Conservation (phyloP, 1,284 basidiomycete genomes). For the Ceratorhiza oryzae-sativae region DNA sequence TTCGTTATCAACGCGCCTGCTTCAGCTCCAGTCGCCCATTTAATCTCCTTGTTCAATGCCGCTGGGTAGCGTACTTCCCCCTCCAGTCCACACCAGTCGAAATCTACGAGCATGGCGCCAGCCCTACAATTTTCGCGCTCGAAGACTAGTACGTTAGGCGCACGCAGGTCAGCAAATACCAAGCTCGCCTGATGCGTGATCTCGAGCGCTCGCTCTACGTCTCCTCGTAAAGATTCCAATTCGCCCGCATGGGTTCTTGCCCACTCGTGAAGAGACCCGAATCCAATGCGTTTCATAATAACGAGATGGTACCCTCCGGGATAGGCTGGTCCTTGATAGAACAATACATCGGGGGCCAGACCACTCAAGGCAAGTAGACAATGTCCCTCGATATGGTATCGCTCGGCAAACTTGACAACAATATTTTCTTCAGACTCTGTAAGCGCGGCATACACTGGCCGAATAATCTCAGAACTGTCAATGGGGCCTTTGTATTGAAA, state of each 20-base stretch:
- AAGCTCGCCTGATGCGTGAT: slow-evolving; percentile 7
- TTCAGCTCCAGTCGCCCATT: neutral
- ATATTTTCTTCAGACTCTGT: slow-evolving; percentile 16
- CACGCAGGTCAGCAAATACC: slow-evolving; percentile 35
- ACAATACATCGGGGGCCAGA: slow-evolving; percentile 45
- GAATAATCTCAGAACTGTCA: neutral
- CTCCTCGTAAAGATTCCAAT: neutral
- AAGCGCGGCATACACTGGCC: neutral
- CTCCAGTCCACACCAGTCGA: slow-evolving; percentile 33
- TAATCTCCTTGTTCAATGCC: slow-evolving; percentile 8
- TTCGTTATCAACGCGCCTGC: neutral
- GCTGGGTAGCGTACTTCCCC: slow-evolving; percentile 10
- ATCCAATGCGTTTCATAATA: neutral
- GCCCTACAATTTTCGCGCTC: neutral
- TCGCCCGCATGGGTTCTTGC: neutral
- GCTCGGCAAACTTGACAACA: slow-evolving; percentile 45
- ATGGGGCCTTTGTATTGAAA: neutral
- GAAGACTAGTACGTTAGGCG: slow-evolving; percentile 13
- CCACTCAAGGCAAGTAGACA: slow-evolving; percentile 39
- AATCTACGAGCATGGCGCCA: slow-evolving; percentile 15
- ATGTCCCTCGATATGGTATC: slow-evolving; percentile 44
- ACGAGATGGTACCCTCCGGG: neutral
- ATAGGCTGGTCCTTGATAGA: slow-evolving; percentile 20
- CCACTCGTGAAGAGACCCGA: neutral
- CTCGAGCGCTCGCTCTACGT: neutral